A percentile compares a stretch with the other conserved stretches of the same genome.
Conservation (phyloP, 768 basidiomycete genomes). For the Daedaleopsis sinensis region DNA sequence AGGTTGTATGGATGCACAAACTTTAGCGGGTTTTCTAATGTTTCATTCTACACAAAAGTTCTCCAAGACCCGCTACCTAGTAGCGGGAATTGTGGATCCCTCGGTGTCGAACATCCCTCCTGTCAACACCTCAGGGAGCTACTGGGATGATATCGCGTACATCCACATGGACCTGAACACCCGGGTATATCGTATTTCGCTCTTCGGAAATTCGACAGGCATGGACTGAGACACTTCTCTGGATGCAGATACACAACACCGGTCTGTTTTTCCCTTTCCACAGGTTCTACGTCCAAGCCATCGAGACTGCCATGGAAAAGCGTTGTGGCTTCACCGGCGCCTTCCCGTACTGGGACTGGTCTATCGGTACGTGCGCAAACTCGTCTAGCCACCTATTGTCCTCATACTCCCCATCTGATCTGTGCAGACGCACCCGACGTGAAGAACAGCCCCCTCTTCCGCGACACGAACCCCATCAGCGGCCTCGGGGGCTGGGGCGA, state of each 20-base stretch:
- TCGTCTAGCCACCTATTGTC: not conserved
- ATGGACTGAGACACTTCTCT: not conserved
- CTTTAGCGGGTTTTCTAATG: too few relatives aligned
- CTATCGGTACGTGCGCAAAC: slow-evolving; percentile 18
- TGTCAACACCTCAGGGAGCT: slow-evolving; percentile 17
- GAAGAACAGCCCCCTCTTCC: slow-evolving; percentile 24
- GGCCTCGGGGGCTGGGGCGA: slow-evolving; percentile 35
- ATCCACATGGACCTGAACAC: slow-evolving; percentile 32
- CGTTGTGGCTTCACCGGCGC: slow-evolving; percentile 28
- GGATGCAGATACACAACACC: slow-evolving; percentile 25
- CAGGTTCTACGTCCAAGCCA: slow-evolving; percentile 26
- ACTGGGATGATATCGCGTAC: slow-evolving; percentile 27
- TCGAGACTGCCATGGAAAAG: slow-evolving; percentile 25
- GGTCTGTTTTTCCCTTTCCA: slow-evolving; percentile 34
- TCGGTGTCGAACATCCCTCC: slow-evolving; percentile 15
- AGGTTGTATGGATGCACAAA: too few relatives aligned
- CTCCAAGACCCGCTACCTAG: too few relatives aligned
- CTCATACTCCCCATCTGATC: not conserved
- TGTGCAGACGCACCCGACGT: slow-evolving; percentile 28
- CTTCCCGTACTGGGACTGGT: slow-evolving; percentile 35
- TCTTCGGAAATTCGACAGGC: too few relatives aligned
- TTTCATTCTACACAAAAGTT: too few relatives aligned
- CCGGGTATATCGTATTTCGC: slow-evolving; percentile 5
- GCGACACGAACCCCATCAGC: slow-evolving; percentile 22
- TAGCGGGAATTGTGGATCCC: slow-evolving; percentile 4